Base-by-base conservation (phyloP, 768 basidiomycete genomes). In the Tephrocybe rancida region DNA sequence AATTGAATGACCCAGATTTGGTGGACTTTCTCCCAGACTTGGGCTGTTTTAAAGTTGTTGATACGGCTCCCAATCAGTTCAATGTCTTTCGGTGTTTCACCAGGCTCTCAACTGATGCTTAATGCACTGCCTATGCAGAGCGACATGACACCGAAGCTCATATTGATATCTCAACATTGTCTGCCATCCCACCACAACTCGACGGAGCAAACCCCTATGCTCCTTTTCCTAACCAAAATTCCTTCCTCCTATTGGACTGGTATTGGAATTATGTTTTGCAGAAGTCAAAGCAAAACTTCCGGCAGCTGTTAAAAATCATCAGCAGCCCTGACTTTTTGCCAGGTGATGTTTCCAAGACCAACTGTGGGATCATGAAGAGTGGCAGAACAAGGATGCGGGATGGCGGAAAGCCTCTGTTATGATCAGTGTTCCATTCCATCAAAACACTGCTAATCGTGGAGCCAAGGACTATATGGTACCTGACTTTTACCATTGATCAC, bases 201-300 rank as follows among this genome's bases (percentile, higher is more conserved):
- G 30, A 32, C 30, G 30, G 13, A 32, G 6, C 7, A 7, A 6
- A 32, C 30, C 30, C 30, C 30, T 32, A 32, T 13, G 6, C 30
- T 13, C 30, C 13, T 7, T 32, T 32, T 32, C 30, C 30, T 13
- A 32, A 32, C 13, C 6, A 32, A 13, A 32, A 6, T 32, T 55
- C 54, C 4, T 59, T 59, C 46, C 34, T 47, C 14, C 42, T 51
- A 18, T 48, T 57, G 13, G 45, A 64, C 5, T 64, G 63, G 61
- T 60, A 49, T 35, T 63, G 62, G 62, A 63, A 59, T 44, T 44
- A 55, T 2, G 52, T 52, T 9, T 11, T 46, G 3, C 56, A 58
- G 26, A 64, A 62, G 50, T 62, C 63, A 3, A 30, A 49, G 48
- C 35, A 41, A 3, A 41, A 29, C 29, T 62, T 59, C 41, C 50